Base-by-base conservation (phyloP, 345 rosid species). In the Rubroshorea leprosula region DNA sequence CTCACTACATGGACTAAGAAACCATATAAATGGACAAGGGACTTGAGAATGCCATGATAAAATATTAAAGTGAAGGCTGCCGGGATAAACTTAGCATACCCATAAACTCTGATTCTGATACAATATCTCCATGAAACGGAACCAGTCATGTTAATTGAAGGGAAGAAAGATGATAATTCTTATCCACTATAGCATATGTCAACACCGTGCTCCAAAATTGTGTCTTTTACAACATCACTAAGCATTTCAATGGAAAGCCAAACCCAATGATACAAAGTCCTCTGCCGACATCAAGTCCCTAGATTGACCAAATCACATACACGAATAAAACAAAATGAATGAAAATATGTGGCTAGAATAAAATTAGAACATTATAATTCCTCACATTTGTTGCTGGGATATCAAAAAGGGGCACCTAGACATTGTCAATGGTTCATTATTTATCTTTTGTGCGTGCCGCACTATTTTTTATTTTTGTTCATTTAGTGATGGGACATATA, bases 161-260 rank as follows among this genome's bases (percentile, higher is more conserved):
- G 11, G 9, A 35, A 13, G 12, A 35, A 35, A 35, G 11, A 35
- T 10, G 41, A 8, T 35, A 1, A 1, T 35, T 35, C 41, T 35
- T 35, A 6, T 35, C 41, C 3, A 6, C 41, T 35, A 35, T 8
- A 3, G 39, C 73, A 59, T 76, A 92, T 97, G 89, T 89, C 97
- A 51, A 96, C 97, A 58, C 99, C 97, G 54, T 89, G 83, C 74
- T 85, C 97, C 62, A 89, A 71, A 41, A 89, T 97, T 29, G 89
- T 85, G 54, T 87, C 99, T 75, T 86, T 90, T 50, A 93, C 96
- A 26, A 85, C 94, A 80, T 93, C 97, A 60, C 86, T 89, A 41
- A 93, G 84, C 99, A 89, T 93, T 76, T 93, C 97, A 70, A 89
- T 76, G 27, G 99, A 93, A 38, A 96, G 73, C 99, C 89, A 70